Percentiles rank a stretch among this genome's conserved stretches.
These are phyloP conservation scores for Miamiensis avidus DNA, from an alignment of 169 alveolate genomes.

Conservation along the genomic window DNA sequence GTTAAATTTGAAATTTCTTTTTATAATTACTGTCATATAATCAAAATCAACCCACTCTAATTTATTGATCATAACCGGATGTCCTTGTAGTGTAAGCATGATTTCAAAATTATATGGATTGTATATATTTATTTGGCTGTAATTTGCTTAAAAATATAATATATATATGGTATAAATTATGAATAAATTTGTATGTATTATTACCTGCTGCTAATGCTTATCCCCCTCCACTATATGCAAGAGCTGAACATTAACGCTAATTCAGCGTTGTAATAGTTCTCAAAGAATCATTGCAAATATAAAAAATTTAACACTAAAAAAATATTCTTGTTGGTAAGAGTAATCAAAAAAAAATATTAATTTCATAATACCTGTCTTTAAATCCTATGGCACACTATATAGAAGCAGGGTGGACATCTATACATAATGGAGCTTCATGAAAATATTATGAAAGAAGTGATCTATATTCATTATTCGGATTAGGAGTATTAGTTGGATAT, in stretches of 20 bases:
- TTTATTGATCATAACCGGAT: conserved; percentile 20
- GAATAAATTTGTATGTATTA: not conserved
- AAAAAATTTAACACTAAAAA: not conserved
- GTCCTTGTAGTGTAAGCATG: conserved; percentile 7
- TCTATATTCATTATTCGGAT: not conserved
- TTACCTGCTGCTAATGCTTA: conserved; percentile 39
- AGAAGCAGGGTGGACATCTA: not conserved
- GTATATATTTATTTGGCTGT: conserved; percentile 7
- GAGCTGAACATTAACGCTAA: conserved; percentile 10
- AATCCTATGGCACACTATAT: conserved; percentile 12
- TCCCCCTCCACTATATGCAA: conserved; percentile 46
- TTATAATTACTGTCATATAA: not conserved
- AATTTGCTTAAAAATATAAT: not conserved
- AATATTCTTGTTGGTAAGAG: not conserved
- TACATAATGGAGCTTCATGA: not conserved
- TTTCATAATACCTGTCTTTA: conserved; percentile 29
- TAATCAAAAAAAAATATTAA: no score
- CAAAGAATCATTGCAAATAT: not conserved
- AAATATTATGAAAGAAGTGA: not conserved
- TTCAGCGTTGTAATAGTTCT: not conserved
- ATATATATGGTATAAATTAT: not conserved
- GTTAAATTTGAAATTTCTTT: no score
- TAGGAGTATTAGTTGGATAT: not conserved
- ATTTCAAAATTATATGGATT: conserved; percentile 31
- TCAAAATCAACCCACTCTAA: conserved; percentile 31